Evolutionary conservation across 2,329 filamentous ascomycete species (phyloP), one percentile per base, ranked within the genome.

Genomic region (Scedosporium minutisporum): DNA sequence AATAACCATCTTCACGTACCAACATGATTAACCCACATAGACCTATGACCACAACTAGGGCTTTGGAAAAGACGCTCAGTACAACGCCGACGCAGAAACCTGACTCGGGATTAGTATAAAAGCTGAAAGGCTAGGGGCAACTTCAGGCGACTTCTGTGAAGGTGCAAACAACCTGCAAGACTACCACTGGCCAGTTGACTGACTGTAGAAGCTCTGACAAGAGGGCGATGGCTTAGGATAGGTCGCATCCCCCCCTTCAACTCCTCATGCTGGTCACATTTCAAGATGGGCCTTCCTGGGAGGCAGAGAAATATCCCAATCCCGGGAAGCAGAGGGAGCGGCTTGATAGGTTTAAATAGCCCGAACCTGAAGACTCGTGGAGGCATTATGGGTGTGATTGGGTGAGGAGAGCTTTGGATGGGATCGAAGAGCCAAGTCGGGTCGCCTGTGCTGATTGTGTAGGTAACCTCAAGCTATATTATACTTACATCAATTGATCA

Each of bases 21-120:
- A 90, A 85, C 16, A 88, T 69, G 33, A 83, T 78, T 14, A 89
- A 76, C 25, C 90, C 81, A 9, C 86, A 73, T 12, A 90, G 69
- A 0, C 89, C 88, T 21, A 89, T 75, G 21, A 93, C 71, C 16
- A 92, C 69, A 1, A 88, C 87, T 58, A 93, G 75, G 1, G 87
- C 84, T 70, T 84, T 85, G 7, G 87, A 91, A 72, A 93, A 91
- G 16, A 88, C 77, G 64, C 86, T 85, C 27, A 92, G 80, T 0
- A 87, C 75, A 38, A 93, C 68, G 1, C 88, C 88, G 3, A 81
- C 74, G n/a, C 82, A 68, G 62, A 89, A 83, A 18, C 87, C 86
- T 87, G 62, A 3, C 29, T 16, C 2, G 14, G 16, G 18, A 62
- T 16, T 48, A 25, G n/a, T 41, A 41, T 58, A 58, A 33, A 41